Base-by-base conservation (phyloP, 1,139 yeast species). In the Geotrichum phurueaensis region DNA sequence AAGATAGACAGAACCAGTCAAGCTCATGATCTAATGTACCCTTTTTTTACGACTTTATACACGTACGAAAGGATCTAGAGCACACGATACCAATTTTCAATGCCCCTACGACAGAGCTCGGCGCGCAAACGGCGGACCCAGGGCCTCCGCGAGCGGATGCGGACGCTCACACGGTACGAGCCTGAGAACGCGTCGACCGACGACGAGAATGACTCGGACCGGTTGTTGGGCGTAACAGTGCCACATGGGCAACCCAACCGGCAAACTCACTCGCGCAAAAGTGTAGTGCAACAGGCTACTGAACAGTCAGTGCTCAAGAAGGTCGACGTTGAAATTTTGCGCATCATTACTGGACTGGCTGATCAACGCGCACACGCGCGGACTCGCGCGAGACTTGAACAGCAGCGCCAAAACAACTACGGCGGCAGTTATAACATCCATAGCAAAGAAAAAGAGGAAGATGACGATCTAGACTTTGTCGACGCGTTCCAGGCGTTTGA, bases 401-500 rank as follows among this genome's bases (percentile, higher is more conserved):
- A 48, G 13, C 51, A 48, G 18, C 27, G 20, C 3, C 51, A 20
- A 39, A 18, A 39, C 47, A 3, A n/a, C 47, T 39, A 39, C 22
- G n/a, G 10, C 39, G 5, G 31, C 45, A 18, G 23, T n/a, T n/a
- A 51, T 43, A 43, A 27, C 45, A 4, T 23, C 7, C n/a, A 25
- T 9, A 20, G 33, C 27, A 10, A 5, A 29, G 7, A 36, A 51
- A 47, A 39, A 10, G 45, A 47, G 18, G 57, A 20, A 5, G 31
- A 54, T 7, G 31, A 45, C 7, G 54, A 56, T 4, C 50, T 60
- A 25, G 67, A 66, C 49, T 67, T 68, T 55, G 63, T 68, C 3
- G 67, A 66, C 53, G 62, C 69, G 27, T 67, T 65, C 56, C 61
- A 60, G 47, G 65, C 67, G 7, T 68, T 68, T 52, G 66, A 67